phyloP scores from a whole-genome alignment of 805 yeast genomes.

The Yarrowia phangngaensis region DNA sequence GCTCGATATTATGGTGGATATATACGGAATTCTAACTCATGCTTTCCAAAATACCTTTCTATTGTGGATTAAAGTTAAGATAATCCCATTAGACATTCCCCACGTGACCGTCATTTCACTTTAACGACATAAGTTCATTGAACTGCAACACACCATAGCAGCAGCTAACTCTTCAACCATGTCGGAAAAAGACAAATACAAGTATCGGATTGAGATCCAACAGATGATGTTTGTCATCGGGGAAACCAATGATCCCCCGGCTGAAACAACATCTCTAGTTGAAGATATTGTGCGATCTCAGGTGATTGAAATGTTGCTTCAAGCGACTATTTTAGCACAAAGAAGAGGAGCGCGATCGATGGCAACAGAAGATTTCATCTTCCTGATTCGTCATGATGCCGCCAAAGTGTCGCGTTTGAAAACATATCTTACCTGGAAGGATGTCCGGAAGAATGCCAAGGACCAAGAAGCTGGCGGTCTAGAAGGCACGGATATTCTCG shows the following conservation, averaged over 20 bases:
- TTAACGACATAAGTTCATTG: too few species aligned
- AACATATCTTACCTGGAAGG: conserved; percentile 95
- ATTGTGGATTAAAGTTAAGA: too few species aligned
- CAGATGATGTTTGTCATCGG: conserved; percentile 99
- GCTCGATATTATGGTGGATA: too few species aligned
- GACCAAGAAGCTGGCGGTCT: conserved; percentile 62
- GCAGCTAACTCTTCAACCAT: conserved; percentile 8
- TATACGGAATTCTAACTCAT: too few species aligned
- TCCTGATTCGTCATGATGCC: conserved; percentile 83
- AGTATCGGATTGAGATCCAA: conserved; percentile 88
- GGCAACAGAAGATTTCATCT: conserved; percentile 89
- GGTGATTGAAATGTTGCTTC: conserved; percentile 78
- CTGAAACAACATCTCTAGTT: conserved; percentile 84
- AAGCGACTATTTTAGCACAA: conserved; percentile 73
- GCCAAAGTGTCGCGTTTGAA: conserved; percentile 90
- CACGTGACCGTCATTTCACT: too few species aligned
- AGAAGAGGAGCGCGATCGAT: conserved; percentile 78
- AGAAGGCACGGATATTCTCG: conserved; percentile 52
- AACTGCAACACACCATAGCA: neutral
- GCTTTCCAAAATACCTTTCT: too few species aligned
- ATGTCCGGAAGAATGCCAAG: conserved; percentile 77
- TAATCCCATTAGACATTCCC: too few species aligned
- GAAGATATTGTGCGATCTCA: conserved; percentile 95
- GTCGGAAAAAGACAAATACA: conserved; percentile 43
- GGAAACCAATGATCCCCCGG: conserved; percentile 90